Percentiles rank a stretch among this genome's conserved stretches.
Evolutionary conservation across 225 moss, liverwort and hornwort genomes (phyloP).

Genomic region (Pleurozium schreberi): DNA sequence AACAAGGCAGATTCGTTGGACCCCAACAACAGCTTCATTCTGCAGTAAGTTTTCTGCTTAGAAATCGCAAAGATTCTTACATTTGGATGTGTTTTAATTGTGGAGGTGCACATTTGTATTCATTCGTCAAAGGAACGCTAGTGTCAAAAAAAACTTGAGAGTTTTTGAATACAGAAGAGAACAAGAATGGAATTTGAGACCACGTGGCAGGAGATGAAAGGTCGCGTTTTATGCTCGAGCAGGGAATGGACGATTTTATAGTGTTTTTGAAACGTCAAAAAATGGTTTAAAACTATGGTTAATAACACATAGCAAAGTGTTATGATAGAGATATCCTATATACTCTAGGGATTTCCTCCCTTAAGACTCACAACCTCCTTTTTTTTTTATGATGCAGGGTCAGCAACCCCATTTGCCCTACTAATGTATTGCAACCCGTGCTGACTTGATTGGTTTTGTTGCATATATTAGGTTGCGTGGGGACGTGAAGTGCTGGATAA

Average conservation of each 20-base stretch:
- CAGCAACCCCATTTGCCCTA: neutral
- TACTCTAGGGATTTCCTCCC: neutral
- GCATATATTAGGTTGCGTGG: slow-evolving; percentile 31
- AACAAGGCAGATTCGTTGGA: slow-evolving; percentile 40
- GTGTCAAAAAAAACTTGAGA: neutral
- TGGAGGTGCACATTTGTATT: neutral
- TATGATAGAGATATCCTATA: neutral
- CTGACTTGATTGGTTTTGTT: neutral
- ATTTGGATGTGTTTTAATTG: neutral
- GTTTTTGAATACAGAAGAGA: neutral
- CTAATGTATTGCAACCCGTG: neutral
- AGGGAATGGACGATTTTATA: neutral
- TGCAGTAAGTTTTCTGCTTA: slow-evolving; percentile 19
- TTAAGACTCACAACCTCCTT: neutral
- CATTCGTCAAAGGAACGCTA: neutral
- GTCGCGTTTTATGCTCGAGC: neutral
- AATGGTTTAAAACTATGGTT: no score
- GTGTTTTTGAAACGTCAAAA: neutral
- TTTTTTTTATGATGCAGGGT: neutral
- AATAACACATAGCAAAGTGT: neutral
- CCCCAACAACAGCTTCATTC: slow-evolving; percentile 49
- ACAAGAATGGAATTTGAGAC: neutral
- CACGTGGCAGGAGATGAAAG: neutral
- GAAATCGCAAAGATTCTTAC: neutral
- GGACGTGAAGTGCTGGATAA: slow-evolving; percentile 48